Evolutionary conservation across 371 early-diverging fungal species (phyloP), one percentile per base, ranked within the genome.

Genomic region (Apophysomyces elegans): DNA sequence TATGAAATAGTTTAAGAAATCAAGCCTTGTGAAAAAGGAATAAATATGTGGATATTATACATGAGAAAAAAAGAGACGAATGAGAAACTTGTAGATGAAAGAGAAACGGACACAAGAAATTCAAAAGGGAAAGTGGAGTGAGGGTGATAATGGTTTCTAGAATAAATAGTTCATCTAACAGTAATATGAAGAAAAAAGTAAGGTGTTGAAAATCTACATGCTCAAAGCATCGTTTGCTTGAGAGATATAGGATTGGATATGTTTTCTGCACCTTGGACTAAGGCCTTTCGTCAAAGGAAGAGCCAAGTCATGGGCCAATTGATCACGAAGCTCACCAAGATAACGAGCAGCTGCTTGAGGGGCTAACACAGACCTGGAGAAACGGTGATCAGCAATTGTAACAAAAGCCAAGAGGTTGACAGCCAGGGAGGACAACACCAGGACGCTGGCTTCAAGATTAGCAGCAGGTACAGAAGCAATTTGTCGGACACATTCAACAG

Each of bases 361-460:
- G 1, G 66, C 69, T 36, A 63, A 61, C 36, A 69, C 39, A 43
- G 43, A 46, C 7, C 62, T 35, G 11, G 61, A 63, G 63, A 47
- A 62, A 37, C 63, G 64, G 39, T 73, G 70, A 14, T 58, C 56
- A 44, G 70, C 59, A 26, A 68, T 37, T 3, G 63, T 65, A 41
- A 68, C 61, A n/a, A 74, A 37, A 18, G 70, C 62, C 54, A 63
- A 44, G n/a, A 71, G 50, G 46, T 71, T 70, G 38, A 74, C 74
- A 26, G 77, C 69, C 9, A 77, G 50, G 0, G 74, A 64, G 9
- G 77, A 77, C 41, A 77, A 41, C 0, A 63, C 59, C 9, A 77
- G 59, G 1, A 77, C 69, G 21, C 65, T 66, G 18, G 77, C 77
- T 64, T 77, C 77, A n/a, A 44, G 59, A 14, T 76, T 76, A 5